Evolutionary conservation across 2,329 filamentous ascomycete genomes (phyloP).

Genomic region (Hymenoscyphus albidus): DNA sequence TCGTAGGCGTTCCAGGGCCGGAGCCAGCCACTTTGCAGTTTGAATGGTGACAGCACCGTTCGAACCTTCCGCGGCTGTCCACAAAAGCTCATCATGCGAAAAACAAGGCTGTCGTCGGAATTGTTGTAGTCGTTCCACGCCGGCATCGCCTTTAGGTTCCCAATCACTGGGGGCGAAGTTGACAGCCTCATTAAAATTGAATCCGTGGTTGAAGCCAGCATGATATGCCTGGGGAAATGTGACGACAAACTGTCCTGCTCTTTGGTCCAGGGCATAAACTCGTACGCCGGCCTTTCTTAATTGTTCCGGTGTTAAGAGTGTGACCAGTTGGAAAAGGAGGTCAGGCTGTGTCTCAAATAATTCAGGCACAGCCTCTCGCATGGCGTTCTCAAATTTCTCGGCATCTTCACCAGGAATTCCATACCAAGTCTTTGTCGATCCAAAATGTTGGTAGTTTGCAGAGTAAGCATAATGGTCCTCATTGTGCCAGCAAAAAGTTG

Average conservation of each 20-base stretch:
- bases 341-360: constrained; percentile 96
- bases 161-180: constrained; percentile 95
- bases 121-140: constrained; percentile 79
- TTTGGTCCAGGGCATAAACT: constrained; percentile 92
- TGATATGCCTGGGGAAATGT: constrained; percentile 98
- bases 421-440: constrained; percentile 98
- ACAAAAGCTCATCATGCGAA: constrained; percentile 89
- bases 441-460: constrained; percentile 97
- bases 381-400: constrained; percentile 90
- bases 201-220: constrained; percentile 96
- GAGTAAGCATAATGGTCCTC: constrained; percentile 98
- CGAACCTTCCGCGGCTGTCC: constrained; percentile 80
- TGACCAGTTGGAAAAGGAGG: constrained; percentile 95
- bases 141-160: constrained; percentile 85
- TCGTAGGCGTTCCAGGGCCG: constrained; percentile 75
- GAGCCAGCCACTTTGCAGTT: constrained; percentile 91
- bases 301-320: constrained; percentile 87
- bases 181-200: constrained; percentile 98
- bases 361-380: constrained; percentile 92
- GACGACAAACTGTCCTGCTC: constrained; percentile 91
- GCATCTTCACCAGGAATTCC: constrained; percentile 92
- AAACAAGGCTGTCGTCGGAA: constrained; percentile 94
- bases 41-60: constrained; percentile 66
- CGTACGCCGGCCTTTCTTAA: constrained; percentile 87
- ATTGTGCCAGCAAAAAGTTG: constrained; percentile 99